Evolutionary conservation across 768 basidiomycete genomes (phyloP).

Genomic region (Rhizopogon sp.): DNA sequence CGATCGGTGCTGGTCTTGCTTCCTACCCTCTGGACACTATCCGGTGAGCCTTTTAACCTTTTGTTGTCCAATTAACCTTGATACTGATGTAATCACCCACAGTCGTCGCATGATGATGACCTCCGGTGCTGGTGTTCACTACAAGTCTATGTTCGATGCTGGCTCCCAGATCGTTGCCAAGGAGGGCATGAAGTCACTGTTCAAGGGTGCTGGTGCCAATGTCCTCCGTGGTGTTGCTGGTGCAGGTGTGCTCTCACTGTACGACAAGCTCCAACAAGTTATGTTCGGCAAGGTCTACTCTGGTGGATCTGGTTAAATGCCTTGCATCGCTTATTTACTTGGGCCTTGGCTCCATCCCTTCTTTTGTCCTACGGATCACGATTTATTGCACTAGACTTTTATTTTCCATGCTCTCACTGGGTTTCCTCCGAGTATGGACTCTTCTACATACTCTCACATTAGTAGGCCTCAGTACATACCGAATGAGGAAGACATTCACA

Average conservation of each 20-base stretch:
- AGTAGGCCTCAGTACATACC: slow-evolving; percentile 11
- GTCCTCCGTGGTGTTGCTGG: slow-evolving; percentile 99
- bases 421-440: slow-evolving; percentile 17
- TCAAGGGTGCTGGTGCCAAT: slow-evolving; percentile 98
- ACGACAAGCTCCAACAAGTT: slow-evolving; percentile 96
- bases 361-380: slow-evolving; percentile 13
- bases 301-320: slow-evolving; percentile 54
- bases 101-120: slow-evolving; percentile 99
- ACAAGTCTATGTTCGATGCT: slow-evolving; percentile 99
- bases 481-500: slow-evolving; percentile 11
- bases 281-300: slow-evolving; percentile 99
- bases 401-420: slow-evolving; percentile 23
- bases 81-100: slow-evolving; percentile 22
- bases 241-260: slow-evolving; percentile 98
- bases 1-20: slow-evolving; percentile 98
- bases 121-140: slow-evolving; percentile 90
- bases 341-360: slow-evolving; percentile 28
- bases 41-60: slow-evolving; percentile 39
- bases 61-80: not conserved
- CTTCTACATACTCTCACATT: slow-evolving; percentile 18
- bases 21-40: slow-evolving; percentile 94
- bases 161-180: slow-evolving; percentile 90
- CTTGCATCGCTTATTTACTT: slow-evolving; percentile 7
- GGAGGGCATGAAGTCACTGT: slow-evolving; percentile 93
- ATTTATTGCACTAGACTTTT: slow-evolving; percentile 28